Base-by-base conservation (phyloP, 106 monocot genomes). In the Hemerocallis citrina region DNA sequence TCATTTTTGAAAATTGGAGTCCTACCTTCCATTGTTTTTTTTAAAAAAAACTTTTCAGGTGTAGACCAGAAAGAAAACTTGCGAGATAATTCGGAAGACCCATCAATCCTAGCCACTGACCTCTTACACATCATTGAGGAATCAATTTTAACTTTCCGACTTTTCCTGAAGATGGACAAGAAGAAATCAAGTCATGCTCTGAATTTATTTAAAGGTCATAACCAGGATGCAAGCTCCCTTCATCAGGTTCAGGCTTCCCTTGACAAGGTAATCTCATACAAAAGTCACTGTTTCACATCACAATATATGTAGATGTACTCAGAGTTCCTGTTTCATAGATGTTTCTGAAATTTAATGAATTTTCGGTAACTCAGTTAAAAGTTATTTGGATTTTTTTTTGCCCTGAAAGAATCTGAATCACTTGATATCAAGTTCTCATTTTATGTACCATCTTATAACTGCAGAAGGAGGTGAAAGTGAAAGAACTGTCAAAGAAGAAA, bases 381-480 rank as follows among this genome's bases (percentile, higher is more conserved):
- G n/a, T 15, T 44, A n/a, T n/a, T n/a, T n/a, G n/a, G n/a, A n/a
- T n/a, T n/a, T n/a, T n/a, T n/a, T n/a, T n/a, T n/a, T n/a, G n/a
- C n/a, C n/a, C n/a, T n/a, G n/a, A n/a, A n/a, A n/a, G n/a, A n/a
- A 6, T 7, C 23, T 23, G 21, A 12, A 49, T 25, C 1, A 24
- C 6, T 49, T 49, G n/a, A n/a, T n/a, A 49, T 25, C 1, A 24
- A 12, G 21, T 49, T 24, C 44, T 44, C 44, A 44, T 44, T 49
- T 49, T 11, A 23, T 1, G 12, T 1, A 54, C 29, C 36, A 33
- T 57, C 34, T 57, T 57, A 40, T 10, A 62, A 61, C 21, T 79
- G 41, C 81, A 93, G 93, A 93, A 89, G 77, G 85, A 93, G 69
- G 64, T 63, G 11, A 89, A 73, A 65, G 58, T 93, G 59, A 85